Evolutionary conservation across 768 basidiomycete species (phyloP), one percentile per base, ranked within the genome.

Genomic region (Rhodotorula sphaerocarpa): DNA sequence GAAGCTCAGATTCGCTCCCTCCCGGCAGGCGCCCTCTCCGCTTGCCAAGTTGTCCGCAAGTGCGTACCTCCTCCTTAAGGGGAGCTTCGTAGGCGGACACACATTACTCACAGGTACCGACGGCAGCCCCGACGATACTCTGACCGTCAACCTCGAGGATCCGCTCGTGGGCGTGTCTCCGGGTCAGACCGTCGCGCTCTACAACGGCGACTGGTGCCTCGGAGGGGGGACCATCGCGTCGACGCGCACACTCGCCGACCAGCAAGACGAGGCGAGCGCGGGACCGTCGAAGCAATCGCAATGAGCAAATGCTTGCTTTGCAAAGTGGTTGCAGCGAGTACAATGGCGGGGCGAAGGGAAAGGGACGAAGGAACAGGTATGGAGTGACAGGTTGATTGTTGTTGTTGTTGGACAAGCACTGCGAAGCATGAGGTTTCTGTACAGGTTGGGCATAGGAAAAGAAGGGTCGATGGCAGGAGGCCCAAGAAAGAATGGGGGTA

Each of bases 121-220:
- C 36, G 16, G 36, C 10, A 74, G 69, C 18, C 73, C 78, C 4
- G 47, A 57, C 23, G 61, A 59, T 23, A 28, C 39, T 3, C 61
- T 81, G 9, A 59, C 70, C 5, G 78, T 89, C 47, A 70, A 75
- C 0, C 85, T 87, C 66, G 78, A 80, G 43, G 74, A 80, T 41
- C 82, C 85, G 0, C 79, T 86, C 52, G 80, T 81, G 45, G 85
- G 83, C 10, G 83, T 90, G 21, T 80, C 88, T 0, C 81, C 84
- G 0, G 92, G 92, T 2, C 92, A 96, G 75, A 81, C 87, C 33
- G 85, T 84, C 10, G 84, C 82, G 0, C 67, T 93, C 3, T 95
- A 84, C 75, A 79, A 83, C 59, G 83, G 78, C 3, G 80, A 83
- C 48, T 86, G 85, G 84, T 91, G 89, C 74, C 78, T 93, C 34